Percentiles rank a stretch among this genome's conserved stretches.
Evolutionary conservation across 73 alveolate genomes (phyloP).

Genomic region (Blepharisma japonicum): DNA sequence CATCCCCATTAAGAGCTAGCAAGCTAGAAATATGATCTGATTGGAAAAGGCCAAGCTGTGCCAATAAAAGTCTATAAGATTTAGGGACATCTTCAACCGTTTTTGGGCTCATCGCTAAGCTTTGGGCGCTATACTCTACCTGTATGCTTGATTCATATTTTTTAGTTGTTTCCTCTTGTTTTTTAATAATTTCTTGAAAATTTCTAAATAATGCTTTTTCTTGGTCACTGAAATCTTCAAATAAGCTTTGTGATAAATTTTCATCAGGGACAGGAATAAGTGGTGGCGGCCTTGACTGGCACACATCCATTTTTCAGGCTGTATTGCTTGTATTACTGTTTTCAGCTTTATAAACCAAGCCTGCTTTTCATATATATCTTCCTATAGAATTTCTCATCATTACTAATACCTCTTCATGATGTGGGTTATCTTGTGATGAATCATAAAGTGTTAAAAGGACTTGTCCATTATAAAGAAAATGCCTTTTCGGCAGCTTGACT

Average conservation of each 20-base stretch:
- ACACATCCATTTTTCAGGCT: background rate
- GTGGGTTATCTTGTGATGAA: background rate
- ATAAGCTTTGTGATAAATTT: background rate
- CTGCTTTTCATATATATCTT: background rate
- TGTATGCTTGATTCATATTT: background rate
- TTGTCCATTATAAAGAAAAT: constrained; percentile 4
- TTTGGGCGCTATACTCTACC: background rate
- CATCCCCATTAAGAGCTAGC: background rate
- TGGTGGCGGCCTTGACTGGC: background rate
- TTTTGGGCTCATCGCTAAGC: background rate
- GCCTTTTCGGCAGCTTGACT: background rate
- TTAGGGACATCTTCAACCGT: background rate
- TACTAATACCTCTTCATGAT: background rate
- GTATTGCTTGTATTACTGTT: background rate
- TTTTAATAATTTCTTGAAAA: background rate
- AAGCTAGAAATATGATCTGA: background rate
- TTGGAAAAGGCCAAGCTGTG: constrained; percentile 8
- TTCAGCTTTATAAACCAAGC: background rate
- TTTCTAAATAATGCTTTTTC: background rate
- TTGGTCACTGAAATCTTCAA: background rate
- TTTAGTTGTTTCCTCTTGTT: background rate
- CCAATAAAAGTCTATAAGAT: background rate
- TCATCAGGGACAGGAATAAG: background rate
- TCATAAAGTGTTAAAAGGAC: background rate
- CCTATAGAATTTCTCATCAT: background rate